phyloP scores from a whole-genome alignment of 1,284 basidiomycete genomes.

The Trametes sp. region DNA sequence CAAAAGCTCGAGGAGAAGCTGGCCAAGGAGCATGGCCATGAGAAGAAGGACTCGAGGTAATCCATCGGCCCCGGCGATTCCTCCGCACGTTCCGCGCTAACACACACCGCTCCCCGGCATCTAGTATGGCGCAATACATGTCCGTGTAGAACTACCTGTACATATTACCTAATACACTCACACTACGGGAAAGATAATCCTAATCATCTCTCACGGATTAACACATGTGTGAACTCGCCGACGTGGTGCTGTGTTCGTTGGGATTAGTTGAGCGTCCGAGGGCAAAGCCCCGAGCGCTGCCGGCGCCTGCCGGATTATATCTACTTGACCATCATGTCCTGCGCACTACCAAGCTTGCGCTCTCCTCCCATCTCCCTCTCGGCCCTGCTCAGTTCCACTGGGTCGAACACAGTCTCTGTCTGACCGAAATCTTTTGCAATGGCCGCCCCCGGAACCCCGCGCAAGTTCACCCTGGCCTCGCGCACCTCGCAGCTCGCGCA shows the following conservation, averaged over 20 bases:
- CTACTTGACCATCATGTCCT: constrained; percentile 11
- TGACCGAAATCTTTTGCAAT: neutral
- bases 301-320: constrained; percentile 19
- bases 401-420: neutral
- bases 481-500: constrained; percentile 87
- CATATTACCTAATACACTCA: constrained; percentile 10
- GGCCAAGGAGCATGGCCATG: constrained; percentile 48
- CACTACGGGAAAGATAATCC: neutral
- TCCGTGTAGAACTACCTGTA: constrained; percentile 47
- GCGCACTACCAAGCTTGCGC: neutral
- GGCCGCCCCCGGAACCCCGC: constrained; percentile 25
- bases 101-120: constrained; percentile 9
- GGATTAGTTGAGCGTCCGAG: constrained; percentile 3
- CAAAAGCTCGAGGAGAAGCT: constrained; percentile 89
- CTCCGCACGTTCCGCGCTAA: neutral
- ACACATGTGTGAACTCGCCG: constrained; percentile 17
- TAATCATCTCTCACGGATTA: constrained; percentile 14
- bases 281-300: too few relatives aligned
- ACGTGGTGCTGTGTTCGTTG: constrained; percentile 8
- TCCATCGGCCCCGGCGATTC: constrained; percentile 15
- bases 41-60: constrained; percentile 54
- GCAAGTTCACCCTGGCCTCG: constrained; percentile 77
- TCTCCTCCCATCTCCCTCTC: neutral
- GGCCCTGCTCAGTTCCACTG: neutral
- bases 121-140: constrained; percentile 80